Evolutionary conservation across 495 filamentous ascomycete genomes (phyloP).

Genomic region (Patellaria atrata): DNA sequence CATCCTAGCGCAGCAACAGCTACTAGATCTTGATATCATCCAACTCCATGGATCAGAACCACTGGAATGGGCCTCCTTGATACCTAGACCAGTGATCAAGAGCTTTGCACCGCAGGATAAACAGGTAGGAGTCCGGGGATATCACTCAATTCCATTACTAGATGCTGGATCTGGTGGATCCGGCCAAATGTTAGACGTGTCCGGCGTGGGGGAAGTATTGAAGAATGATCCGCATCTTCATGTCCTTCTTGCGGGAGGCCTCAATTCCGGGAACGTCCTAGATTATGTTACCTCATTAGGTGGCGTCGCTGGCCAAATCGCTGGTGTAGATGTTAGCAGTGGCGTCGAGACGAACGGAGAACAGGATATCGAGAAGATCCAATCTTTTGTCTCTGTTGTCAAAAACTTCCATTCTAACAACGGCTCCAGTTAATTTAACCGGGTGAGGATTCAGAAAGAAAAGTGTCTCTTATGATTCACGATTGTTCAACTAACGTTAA

Average conservation of each 20-base stretch:
- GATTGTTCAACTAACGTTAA: too few species aligned
- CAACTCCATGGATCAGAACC: constrained; percentile 89
- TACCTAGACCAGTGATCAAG: constrained; percentile 81
- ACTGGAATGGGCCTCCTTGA: constrained; percentile 71
- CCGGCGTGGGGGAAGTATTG: constrained; percentile 46
- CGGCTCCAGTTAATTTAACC: too few species aligned
- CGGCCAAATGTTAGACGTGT: constrained; percentile 57
- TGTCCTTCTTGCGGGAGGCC: constrained; percentile 70
- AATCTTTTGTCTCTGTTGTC: constrained; percentile 49
- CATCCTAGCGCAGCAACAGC: constrained; percentile 56
- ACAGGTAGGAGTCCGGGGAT: constrained; percentile 58
- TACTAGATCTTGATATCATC: constrained; percentile 73
- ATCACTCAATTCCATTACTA: constrained; percentile 68
- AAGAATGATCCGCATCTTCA: constrained; percentile 46
- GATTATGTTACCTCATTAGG: constrained; percentile 45
- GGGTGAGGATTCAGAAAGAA: too few species aligned
- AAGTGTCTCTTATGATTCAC: too few species aligned
- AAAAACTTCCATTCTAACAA: too few species aligned
- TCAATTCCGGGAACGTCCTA: constrained; percentile 60
- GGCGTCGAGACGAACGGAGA: constrained; percentile 60
- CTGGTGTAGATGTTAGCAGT: constrained; percentile 84
- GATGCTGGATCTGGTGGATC: constrained; percentile 77
- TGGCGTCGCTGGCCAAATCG: constrained; percentile 40
- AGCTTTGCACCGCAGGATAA: constrained; percentile 60
- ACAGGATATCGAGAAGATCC: constrained; percentile 74